A percentile compares a stretch with the other conserved stretches of the same genome.
Evolutionary conservation across 179 eudicot genomes (phyloP).

Genomic region (Silene coronaria): DNA sequence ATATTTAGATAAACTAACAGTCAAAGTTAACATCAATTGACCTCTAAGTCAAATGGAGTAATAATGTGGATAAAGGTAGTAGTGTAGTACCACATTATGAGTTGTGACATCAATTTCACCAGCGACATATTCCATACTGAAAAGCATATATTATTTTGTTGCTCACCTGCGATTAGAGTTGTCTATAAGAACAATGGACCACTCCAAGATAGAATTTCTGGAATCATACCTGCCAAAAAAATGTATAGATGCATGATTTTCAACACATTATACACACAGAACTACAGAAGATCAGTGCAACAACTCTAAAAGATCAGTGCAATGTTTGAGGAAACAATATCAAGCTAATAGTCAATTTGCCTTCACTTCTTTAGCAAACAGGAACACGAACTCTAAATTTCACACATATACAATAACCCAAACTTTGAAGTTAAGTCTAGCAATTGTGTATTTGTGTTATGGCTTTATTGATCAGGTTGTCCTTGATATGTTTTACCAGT

Average conservation of each 20-base stretch:
- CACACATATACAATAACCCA: neutral
- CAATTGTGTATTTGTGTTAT: neutral
- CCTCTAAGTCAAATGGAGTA: neutral
- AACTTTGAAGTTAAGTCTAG: neutral
- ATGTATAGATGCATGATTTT: slow-evolving; percentile 1
- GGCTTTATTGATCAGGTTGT: neutral
- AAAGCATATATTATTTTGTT: neutral
- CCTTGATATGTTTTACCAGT: neutral
- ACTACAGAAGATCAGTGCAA: neutral
- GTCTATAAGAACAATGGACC: slow-evolving; percentile 88
- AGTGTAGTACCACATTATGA: neutral
- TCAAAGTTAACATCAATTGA: neutral
- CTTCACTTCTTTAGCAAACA: slow-evolving; percentile 10
- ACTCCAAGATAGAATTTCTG: slow-evolving; percentile 79
- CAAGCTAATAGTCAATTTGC: neutral
- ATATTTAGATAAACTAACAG: neutral
- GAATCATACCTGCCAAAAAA: slow-evolving; percentile 62
- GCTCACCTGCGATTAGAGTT: slow-evolving; percentile 82
- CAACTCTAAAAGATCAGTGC: neutral
- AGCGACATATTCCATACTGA: neutral
- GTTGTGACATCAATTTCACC: neutral
- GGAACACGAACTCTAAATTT: neutral
- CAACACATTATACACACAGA: neutral
- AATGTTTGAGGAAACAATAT: neutral
- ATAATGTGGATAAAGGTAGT: neutral